These are phyloP conservation scores for Flaveria robusta DNA, from an alignment of 129 eudicot species.

Conservation along the genomic window DNA sequence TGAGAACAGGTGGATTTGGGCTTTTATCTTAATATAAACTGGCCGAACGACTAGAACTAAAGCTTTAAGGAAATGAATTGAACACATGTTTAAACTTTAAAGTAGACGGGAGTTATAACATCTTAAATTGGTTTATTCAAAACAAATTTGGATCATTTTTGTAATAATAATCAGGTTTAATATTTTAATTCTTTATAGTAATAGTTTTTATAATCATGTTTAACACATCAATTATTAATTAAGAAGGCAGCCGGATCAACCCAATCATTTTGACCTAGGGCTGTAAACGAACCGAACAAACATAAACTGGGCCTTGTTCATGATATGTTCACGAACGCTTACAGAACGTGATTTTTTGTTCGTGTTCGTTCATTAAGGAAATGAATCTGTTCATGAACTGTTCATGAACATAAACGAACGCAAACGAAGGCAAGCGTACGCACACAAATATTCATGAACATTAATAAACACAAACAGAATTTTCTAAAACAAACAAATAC, in stretches of 20 bases:
- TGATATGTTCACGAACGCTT: too few relatives aligned
- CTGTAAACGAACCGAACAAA: too few relatives aligned
- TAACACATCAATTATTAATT: background rate
- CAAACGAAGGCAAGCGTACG: too few relatives aligned
- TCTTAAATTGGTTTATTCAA: background rate
- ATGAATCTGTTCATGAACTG: too few relatives aligned
- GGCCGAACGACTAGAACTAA: background rate
- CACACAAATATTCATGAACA: too few relatives aligned
- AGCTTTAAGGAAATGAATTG: background rate
- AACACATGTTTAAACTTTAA: background rate
- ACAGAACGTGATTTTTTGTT: too few relatives aligned
- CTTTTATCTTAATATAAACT: background rate
- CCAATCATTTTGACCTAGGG: background rate
- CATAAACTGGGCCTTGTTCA: too few relatives aligned
- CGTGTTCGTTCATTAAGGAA: too few relatives aligned
- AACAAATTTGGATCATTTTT: background rate
- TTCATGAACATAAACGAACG: too few relatives aligned
- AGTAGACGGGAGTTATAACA: background rate
- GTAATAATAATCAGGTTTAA: background rate
- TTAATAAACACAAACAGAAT: too few relatives aligned
- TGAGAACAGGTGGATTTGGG: background rate
- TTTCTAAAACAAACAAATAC: too few relatives aligned
- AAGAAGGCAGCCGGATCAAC: background rate
- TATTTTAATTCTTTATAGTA: background rate
- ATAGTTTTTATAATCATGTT: background rate